Conservation (phyloP, 2,329 filamentous ascomycete species). For the Fusarium newnesense region DNA sequence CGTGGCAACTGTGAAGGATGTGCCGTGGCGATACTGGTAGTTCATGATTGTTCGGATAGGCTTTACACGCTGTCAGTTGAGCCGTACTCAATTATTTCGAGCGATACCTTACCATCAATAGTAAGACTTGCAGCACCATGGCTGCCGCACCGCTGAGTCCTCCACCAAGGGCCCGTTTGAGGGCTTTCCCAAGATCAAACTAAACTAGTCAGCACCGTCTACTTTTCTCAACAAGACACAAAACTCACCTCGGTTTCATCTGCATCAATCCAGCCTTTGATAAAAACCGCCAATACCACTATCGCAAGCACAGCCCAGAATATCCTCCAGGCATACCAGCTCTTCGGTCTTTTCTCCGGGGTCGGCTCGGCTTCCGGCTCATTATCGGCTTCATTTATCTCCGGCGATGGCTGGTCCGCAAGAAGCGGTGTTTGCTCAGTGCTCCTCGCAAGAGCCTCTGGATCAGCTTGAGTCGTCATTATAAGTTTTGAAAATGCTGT, state of each 20-base stretch:
- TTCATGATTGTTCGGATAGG: conserved; percentile 62
- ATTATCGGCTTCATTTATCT: neutral
- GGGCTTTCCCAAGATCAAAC: conserved; percentile 58
- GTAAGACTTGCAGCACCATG: conserved; percentile 59
- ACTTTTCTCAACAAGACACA: fast-evolving
- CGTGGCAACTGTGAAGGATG: conserved; percentile 52
- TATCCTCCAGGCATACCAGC: conserved; percentile 22
- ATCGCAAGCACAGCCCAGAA: conserved; percentile 7
- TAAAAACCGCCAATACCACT: neutral
- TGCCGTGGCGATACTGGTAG: conserved; percentile 61
- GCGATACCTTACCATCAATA: conserved; percentile 54
- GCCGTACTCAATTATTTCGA: fast-evolving
- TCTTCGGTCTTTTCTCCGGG: neutral
- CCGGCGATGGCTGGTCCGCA: neutral
- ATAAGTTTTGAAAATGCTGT: fast-evolving
- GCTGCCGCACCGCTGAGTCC: conserved; percentile 60
- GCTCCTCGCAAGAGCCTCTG: neutral
- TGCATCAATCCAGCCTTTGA: conserved; percentile 20
- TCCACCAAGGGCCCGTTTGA: conserved; percentile 57
- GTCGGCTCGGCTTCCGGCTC: neutral
- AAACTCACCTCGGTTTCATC: conserved; percentile 24
- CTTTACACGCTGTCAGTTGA: conserved; percentile 34
- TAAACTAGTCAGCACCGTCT: conserved; percentile 15
- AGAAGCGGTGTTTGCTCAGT: conserved; percentile 22
- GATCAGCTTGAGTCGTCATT: neutral